Evolutionary conservation across 2,329 filamentous ascomycete genomes (phyloP), one percentile per base, ranked within the genome.

Genomic region (Ceratocystis papillata): DNA sequence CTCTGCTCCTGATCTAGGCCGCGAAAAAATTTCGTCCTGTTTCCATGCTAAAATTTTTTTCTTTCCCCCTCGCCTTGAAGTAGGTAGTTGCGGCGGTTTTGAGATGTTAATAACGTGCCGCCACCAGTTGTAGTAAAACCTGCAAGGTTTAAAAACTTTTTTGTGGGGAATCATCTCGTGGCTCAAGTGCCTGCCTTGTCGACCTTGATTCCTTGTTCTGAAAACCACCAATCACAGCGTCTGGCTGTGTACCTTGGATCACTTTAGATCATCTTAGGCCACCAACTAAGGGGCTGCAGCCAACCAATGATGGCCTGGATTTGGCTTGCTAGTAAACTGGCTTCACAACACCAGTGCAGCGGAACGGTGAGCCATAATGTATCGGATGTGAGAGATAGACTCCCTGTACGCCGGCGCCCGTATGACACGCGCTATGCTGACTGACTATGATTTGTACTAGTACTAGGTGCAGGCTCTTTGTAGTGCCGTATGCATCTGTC

Each of bases 151-250:
- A 57, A 57, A 57, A 57, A 33, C 53, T 46, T 62, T 64, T 64
- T 64, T 64, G 62, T 64, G 62, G 62, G 48, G 62, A 55, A 55
- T 57, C 48, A 48, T 48, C n/a, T 64, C 33, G 25, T 57, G 53
- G 53, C 53, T 22, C 53, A 28, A 57, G 60, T 62, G 60, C 60
- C 20, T 44, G 60, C 44, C 59, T 62, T 62, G 33, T 62, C 20
- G 60, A 62, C 28, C 22, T 28, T 22, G 37, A 62, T 45, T 62
- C 37, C 60, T 7, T 57, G 53, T 33, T 33, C 53, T 28, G 2
- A 57, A 57, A n/a, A 12, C 53, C 22, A 28, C 53, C 53, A 57
- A 57, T 57, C 53, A 57, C 22, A 57, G 5, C n/a, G 8, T 22
- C 15, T 57, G 53, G 5, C 4, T 57, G 60, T 15, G 46, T 20